phyloP scores from a whole-genome alignment of 331 rosid genomes.

The Quercus lobata region DNA sequence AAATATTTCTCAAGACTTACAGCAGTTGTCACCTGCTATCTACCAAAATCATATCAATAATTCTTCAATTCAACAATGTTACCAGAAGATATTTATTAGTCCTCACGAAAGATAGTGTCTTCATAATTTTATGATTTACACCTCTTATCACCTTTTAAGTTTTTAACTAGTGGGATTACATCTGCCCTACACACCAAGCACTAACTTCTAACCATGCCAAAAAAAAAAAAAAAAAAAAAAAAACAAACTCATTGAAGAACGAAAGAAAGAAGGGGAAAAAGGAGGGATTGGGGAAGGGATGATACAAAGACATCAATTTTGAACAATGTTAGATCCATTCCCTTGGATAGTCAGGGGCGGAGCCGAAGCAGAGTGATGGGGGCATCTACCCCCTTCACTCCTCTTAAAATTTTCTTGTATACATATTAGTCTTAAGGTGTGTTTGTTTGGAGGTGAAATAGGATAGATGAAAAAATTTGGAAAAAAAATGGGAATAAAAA shows the following conservation, averaged over 20 bases:
- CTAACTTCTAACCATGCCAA: neutral
- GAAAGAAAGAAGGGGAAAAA: neutral
- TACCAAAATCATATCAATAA: too few species aligned
- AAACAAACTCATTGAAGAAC: neutral
- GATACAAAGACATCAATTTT: neutral
- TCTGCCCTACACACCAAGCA: neutral
- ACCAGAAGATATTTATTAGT: neutral
- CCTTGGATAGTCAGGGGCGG: constrained; percentile 36
- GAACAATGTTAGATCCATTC: constrained; percentile 60
- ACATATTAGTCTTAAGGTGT: too few species aligned
- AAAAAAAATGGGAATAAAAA: too few species aligned
- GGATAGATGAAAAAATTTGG: too few species aligned
- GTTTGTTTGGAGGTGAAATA: too few species aligned
- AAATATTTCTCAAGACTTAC: too few species aligned
- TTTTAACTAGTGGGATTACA: constrained; percentile 8
- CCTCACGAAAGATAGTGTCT: neutral
- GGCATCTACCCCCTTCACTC: too few species aligned
- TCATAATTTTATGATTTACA: constrained; percentile 5
- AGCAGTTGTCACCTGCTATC: too few species aligned
- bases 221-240: too few species aligned
- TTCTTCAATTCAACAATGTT: too few species aligned
- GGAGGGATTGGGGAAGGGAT: neutral
- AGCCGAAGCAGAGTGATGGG: too few species aligned
- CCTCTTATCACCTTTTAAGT: neutral
- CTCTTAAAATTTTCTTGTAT: too few species aligned